phyloP scores from a whole-genome alignment of 371 early-diverging fungal species.

The Funneliformis caledonium region DNA sequence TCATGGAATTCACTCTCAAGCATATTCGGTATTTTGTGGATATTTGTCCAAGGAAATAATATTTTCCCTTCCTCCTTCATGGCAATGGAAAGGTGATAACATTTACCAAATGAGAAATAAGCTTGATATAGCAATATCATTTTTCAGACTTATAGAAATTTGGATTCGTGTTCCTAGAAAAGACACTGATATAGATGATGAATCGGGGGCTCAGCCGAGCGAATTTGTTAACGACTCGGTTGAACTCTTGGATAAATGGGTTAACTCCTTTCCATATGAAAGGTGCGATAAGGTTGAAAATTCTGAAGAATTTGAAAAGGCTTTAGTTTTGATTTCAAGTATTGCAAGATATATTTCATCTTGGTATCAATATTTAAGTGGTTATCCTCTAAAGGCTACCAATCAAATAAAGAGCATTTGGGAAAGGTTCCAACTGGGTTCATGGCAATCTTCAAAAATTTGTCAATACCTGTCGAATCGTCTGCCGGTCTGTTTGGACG shows the following conservation, averaged over 20 bases:
- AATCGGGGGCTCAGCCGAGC: constrained; percentile 33
- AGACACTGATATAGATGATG: neutral
- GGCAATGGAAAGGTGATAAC: constrained; percentile 18
- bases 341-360: constrained; percentile 17
- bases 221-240: constrained; percentile 31
- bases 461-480: neutral
- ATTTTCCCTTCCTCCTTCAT: constrained; percentile 20
- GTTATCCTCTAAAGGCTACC: constrained; percentile 23
- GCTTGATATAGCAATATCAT: constrained; percentile 21
- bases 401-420: constrained; percentile 20
- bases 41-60: constrained; percentile 15
- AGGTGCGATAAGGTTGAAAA: neutral
- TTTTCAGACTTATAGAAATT: constrained; percentile 34
- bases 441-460: neutral
- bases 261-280: neutral
- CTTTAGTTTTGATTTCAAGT: constrained; percentile 30
- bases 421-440: constrained; percentile 3
- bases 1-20: constrained; percentile 27
- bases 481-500: neutral
- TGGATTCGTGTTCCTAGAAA: neutral
- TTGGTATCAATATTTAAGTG: constrained; percentile 34
- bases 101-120: constrained; percentile 7
- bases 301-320: constrained; percentile 6
- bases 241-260: constrained; percentile 21
- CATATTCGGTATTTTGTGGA: constrained; percentile 17